These are phyloP conservation scores for Vaccinium vitisidaea DNA, from an alignment of 148 eudicot species.

Conservation along the genomic window DNA sequence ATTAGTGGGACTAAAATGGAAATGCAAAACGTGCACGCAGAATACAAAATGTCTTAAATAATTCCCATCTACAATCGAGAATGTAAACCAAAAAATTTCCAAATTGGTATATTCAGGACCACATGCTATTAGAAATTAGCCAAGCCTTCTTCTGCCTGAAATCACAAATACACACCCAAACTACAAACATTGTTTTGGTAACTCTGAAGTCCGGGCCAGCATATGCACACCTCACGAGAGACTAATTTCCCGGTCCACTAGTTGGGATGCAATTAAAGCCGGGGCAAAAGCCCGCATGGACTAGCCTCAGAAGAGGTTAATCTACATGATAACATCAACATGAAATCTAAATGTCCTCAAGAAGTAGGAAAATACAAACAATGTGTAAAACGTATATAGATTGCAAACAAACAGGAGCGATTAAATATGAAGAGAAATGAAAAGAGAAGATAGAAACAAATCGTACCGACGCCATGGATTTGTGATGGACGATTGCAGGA, in stretches of 20 bases:
- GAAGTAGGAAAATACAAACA: not conserved
- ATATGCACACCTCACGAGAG: not conserved
- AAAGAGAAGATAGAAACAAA: not conserved
- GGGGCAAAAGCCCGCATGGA: not conserved
- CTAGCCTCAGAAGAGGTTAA: not conserved
- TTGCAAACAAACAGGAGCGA: not conserved
- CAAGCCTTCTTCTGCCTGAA: not conserved
- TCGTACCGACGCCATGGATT: not conserved
- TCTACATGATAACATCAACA: not conserved
- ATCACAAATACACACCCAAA: not conserved
- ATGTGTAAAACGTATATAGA: not conserved
- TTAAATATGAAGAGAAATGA: no score
- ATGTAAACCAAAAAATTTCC: not conserved
- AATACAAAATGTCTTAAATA: not conserved
- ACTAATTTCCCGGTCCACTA: not conserved
- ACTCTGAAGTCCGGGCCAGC: not conserved
- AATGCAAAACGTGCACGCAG: not conserved
- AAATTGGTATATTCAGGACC: not conserved
- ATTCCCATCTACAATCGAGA: not conserved
- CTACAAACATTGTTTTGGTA: not conserved
- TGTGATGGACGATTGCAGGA: not conserved
- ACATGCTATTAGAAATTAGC: not conserved
- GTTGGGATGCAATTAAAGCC: not conserved
- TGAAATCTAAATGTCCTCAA: not conserved
- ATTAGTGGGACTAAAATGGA: not conserved